Conservation (phyloP, 2,329 filamentous ascomycete genomes). For the Atkinsonella texensis region DNA sequence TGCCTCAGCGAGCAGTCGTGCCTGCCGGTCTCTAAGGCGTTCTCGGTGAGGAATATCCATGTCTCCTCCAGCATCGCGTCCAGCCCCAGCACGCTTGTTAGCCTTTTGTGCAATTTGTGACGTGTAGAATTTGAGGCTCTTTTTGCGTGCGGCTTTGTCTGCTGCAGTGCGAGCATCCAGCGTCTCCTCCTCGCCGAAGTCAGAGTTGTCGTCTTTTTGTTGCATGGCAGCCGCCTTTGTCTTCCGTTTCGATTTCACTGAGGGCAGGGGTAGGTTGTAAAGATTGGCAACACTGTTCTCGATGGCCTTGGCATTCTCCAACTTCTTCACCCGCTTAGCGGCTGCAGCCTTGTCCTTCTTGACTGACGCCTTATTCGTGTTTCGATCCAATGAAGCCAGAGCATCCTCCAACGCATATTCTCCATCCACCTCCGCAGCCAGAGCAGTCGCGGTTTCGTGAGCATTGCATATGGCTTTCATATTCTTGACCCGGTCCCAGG, state of each 20-base stretch:
- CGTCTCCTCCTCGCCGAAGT: constrained; percentile 82
- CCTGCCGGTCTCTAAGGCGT: constrained; percentile 73
- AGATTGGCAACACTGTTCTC: constrained; percentile 61
- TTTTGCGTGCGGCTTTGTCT: constrained; percentile 82
- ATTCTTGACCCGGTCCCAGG: constrained; percentile 66
- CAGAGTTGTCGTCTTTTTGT: constrained; percentile 54
- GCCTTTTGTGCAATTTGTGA: constrained; percentile 94
- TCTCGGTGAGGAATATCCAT: constrained; percentile 80
- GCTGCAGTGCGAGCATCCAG: constrained; percentile 69
- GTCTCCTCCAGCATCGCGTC: constrained; percentile 66
- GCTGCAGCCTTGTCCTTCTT: constrained; percentile 25
- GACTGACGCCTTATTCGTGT: constrained; percentile 16
- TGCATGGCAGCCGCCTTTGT: constrained; percentile 24
- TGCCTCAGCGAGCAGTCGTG: constrained; percentile 77
- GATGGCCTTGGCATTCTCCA: constrained; percentile 45
- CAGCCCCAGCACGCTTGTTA: constrained; percentile 66
- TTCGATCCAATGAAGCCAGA: constrained; percentile 11
- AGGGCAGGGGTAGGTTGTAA: constrained; percentile 43
- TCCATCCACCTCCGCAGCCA: constrained; percentile 16
- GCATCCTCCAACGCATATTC: constrained; percentile 12
- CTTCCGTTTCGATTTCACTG: constrained; percentile 32
- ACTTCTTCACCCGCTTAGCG: constrained; percentile 29
- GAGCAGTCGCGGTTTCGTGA: constrained; percentile 8
- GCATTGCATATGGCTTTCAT: constrained; percentile 38
- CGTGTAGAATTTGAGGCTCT: constrained; percentile 92